phyloP scores from a whole-genome alignment of 148 eudicot genomes.

The Polygonum maritimum region DNA sequence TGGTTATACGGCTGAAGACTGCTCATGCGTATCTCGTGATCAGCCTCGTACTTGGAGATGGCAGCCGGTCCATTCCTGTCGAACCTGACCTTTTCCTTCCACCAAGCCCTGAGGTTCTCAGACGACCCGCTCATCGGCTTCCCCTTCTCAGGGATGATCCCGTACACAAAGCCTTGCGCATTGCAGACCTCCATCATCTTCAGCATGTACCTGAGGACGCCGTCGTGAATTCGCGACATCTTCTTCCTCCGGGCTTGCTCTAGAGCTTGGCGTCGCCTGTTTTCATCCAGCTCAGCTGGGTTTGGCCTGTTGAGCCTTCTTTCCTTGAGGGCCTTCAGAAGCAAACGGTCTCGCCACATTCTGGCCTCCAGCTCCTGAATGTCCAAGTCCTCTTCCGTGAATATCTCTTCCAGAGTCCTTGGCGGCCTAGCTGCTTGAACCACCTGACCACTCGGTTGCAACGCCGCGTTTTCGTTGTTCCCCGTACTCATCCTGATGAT shows the following conservation, averaged over 20 bases:
- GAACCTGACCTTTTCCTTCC: constrained; percentile 14
- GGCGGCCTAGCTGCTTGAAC: background rate
- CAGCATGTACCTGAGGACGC: constrained; percentile 11
- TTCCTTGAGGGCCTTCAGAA: background rate
- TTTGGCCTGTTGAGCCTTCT: background rate
- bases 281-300: background rate
- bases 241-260: constrained; percentile 7
- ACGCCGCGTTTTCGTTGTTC: background rate
- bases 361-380: background rate
- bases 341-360: background rate
- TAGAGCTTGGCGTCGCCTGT: background rate
- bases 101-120: constrained; percentile 14
- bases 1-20: background rate
- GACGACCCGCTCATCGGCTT: constrained; percentile 7
- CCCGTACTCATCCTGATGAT: background rate
- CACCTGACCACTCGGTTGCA: background rate
- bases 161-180: constrained; percentile 12
- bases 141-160: constrained; percentile 13
- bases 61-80: constrained; percentile 11
- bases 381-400: background rate
- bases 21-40: background rate
- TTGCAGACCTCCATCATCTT: constrained; percentile 14
- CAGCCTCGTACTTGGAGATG: background rate
- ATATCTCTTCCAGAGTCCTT: background rate
- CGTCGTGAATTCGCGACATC: constrained; percentile 10